Evolutionary conservation across 192 early-diverging fungal species (phyloP).

Genomic region (Backusella tarrabulga): DNA sequence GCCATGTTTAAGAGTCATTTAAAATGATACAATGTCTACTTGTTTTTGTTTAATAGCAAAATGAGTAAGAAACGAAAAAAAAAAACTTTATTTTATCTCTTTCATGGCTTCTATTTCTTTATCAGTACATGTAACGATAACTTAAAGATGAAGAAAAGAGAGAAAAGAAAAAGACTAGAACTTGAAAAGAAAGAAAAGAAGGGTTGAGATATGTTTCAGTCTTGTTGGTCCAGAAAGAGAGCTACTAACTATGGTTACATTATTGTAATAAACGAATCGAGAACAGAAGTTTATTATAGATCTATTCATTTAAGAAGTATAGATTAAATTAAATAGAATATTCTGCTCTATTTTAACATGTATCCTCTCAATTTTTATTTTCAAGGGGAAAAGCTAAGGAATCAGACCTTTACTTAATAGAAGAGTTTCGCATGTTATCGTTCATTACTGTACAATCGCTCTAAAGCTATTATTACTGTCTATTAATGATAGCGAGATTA

Average conservation of each 20-base stretch:
- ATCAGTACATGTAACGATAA: too few species aligned
- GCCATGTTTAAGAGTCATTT: neutral
- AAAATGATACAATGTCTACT: neutral
- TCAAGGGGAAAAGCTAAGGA: neutral
- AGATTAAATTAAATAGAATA: neutral
- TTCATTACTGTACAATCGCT: neutral
- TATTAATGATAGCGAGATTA: neutral
- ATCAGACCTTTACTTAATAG: neutral
- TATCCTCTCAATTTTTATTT: neutral
- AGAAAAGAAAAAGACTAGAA: neutral
- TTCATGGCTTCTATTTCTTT: too few species aligned
- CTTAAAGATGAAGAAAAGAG: neutral
- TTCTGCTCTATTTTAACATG: neutral
- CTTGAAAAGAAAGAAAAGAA: neutral
- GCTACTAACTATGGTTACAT: neutral
- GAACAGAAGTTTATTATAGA: neutral
- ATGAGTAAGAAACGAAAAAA: neutral
- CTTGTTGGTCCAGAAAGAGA: neutral
- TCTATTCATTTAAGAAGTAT: neutral
- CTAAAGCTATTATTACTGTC: too few species aligned
- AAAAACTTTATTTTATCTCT: neutral
- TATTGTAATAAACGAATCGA: neutral
- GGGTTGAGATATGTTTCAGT: neutral
- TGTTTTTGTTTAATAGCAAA: neutral
- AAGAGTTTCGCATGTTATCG: neutral